These are phyloP conservation scores for Rhizopus stolonifer DNA, from an alignment of 371 early-diverging fungal genomes.

Conservation along the genomic window DNA sequence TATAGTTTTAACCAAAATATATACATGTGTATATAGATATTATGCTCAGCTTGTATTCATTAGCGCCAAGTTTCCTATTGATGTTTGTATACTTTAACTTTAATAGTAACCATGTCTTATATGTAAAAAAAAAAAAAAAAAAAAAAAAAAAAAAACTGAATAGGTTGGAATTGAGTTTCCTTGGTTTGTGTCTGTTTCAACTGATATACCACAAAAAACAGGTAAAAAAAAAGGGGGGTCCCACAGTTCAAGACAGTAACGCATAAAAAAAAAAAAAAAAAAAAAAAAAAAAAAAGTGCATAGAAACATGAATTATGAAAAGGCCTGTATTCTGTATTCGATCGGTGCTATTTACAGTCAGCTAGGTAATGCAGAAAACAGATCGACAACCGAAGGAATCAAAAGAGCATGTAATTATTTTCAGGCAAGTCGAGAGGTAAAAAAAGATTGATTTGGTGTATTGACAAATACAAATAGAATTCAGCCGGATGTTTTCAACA, in stretches of 20 bases:
- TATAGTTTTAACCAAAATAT: background rate
- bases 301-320: constrained; percentile 80
- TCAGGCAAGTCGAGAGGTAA: constrained; percentile 52
- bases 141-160: too few relatives aligned
- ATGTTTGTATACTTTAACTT: constrained; percentile 50
- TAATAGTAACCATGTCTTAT: constrained; percentile 1
- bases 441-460: background rate
- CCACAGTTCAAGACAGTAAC: too few relatives aligned
- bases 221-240: too few relatives aligned
- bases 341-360: constrained; percentile 84
- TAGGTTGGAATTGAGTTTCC: constrained; percentile 70
- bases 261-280: constrained; percentile 35
- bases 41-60: constrained; percentile 84
- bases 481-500: constrained; percentile 83
- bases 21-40: constrained; percentile 65
- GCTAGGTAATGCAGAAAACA: constrained; percentile 68
- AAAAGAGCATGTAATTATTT: constrained; percentile 78
- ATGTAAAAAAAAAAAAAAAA: constrained; percentile 4
- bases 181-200: constrained; percentile 60
- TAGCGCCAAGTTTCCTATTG: constrained; percentile 81
- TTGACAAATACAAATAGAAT: constrained; percentile 34
- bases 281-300: constrained; percentile 31
- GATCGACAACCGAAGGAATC: constrained; percentile 70
- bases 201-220: constrained; percentile 27
- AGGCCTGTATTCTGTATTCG: constrained; percentile 80